phyloP scores from a whole-genome alignment of 2,329 filamentous ascomycete species.

The Alternaria triticimaculans region DNA sequence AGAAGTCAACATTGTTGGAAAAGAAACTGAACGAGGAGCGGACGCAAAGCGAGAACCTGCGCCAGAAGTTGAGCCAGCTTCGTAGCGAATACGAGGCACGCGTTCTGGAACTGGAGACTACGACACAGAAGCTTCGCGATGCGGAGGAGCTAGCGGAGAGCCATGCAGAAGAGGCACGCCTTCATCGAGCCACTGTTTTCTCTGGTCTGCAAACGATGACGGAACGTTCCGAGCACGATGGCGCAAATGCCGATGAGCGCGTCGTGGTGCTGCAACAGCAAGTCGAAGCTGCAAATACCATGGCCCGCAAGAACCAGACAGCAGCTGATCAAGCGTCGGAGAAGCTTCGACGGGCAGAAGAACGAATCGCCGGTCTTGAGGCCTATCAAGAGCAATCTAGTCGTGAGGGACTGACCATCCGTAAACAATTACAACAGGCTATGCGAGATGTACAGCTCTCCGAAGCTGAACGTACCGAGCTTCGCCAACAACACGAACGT shows the following conservation, averaged over 20 bases:
- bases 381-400: constrained; percentile 97
- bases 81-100: constrained; percentile 83
- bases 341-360: constrained; percentile 89
- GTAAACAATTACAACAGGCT: constrained; percentile 85
- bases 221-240: constrained; percentile 59
- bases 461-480: constrained; percentile 78
- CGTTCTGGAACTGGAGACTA: constrained; percentile 76
- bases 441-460: constrained; percentile 84
- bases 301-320: constrained; percentile 87
- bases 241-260: constrained; percentile 65
- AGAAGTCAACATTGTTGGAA: constrained; percentile 78
- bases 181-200: constrained; percentile 82
- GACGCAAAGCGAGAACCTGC: constrained; percentile 73
- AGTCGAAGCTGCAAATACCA: constrained; percentile 74
- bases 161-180: constrained; percentile 84
- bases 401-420: constrained; percentile 86
- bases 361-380: constrained; percentile 94
- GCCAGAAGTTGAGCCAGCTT: constrained; percentile 77
- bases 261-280: constrained; percentile 79
- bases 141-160: constrained; percentile 88
- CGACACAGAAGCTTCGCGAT: constrained; percentile 77
- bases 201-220: constrained; percentile 79
- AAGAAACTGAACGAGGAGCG: constrained; percentile 85
- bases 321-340: constrained; percentile 88
- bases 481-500: constrained; percentile 81